Percentiles rank a stretch among this genome's conserved stretches.
These are phyloP conservation scores for Ustilago shanxiensis DNA, from an alignment of 1,284 basidiomycete genomes.

Conservation along the genomic window DNA sequence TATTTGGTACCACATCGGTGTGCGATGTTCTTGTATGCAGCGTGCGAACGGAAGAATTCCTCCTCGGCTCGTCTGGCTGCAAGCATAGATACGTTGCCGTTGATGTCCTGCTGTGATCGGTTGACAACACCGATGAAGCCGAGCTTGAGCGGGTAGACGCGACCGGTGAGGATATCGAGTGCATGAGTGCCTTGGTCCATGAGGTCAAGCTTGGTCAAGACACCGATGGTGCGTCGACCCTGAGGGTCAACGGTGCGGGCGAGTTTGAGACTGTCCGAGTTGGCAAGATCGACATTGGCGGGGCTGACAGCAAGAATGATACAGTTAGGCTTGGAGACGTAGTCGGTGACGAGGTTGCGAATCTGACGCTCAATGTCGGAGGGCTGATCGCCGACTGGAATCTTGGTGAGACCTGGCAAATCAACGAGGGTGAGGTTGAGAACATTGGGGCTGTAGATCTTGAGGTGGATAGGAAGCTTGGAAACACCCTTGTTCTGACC, in stretches of 20 bases:
- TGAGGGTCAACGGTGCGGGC: slow-evolving; percentile 95
- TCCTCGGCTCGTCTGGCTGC: slow-evolving; percentile 87
- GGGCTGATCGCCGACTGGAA: slow-evolving; percentile 75
- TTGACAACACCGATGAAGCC: slow-evolving; percentile 99
- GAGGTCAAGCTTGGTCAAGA: slow-evolving; percentile 95
- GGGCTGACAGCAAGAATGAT: slow-evolving; percentile 96
- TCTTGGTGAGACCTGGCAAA: slow-evolving; percentile 92
- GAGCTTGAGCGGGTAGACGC: slow-evolving; percentile 95
- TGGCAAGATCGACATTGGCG: slow-evolving; percentile 97
- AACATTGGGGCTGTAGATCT: slow-evolving; percentile 95
- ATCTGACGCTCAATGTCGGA: slow-evolving; percentile 97
- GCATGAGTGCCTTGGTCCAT: slow-evolving; percentile 99
- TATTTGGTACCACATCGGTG: slow-evolving; percentile 97
- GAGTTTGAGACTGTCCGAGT: slow-evolving; percentile 96
- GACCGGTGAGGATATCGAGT: slow-evolving; percentile 92
- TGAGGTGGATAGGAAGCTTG: slow-evolving; percentile 91
- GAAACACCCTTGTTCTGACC: slow-evolving; percentile 99
- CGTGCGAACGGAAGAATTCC: slow-evolving; percentile 91
- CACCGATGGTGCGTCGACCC: slow-evolving; percentile 93
- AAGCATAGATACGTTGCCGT: slow-evolving; percentile 84
- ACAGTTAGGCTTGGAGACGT: slow-evolving; percentile 95
- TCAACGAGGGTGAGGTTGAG: slow-evolving; percentile 96
- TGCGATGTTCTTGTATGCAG: slow-evolving; percentile 93
- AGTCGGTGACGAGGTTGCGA: slow-evolving; percentile 90
- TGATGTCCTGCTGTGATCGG: slow-evolving; percentile 97